Evolutionary conservation across 768 basidiomycete species (phyloP), one percentile per base, ranked within the genome.

Genomic region (Russula griseocarnosa): DNA sequence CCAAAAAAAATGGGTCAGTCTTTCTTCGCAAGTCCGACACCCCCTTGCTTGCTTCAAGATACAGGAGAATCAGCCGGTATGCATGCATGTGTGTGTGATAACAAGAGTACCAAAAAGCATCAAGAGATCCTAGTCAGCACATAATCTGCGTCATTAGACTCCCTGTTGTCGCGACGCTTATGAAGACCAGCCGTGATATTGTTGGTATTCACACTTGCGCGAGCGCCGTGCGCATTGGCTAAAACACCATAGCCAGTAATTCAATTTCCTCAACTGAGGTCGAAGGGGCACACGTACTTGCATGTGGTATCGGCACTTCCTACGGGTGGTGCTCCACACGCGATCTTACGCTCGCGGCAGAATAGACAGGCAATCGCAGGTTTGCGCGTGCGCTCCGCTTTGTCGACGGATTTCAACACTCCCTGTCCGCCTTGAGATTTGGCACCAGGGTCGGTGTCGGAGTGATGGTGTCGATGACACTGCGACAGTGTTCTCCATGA

Each of bases 261-360:
- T n/a, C 46, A 16, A 38, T 58, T 50, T 47, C 38, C 44, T 51
- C 44, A 26, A 55, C 58, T 24, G 53, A 22, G 24, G 50, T 60
- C 18, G 44, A 30, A 55, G 8, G 44, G 57, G 62, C 3, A 32
- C 30, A 67, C 68, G 34, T 50, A 69, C 68, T 69, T 69, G 68
- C 68, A 69, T 9, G 66, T 57, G 20, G 66, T 54, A 53, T 69
- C 62, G 11, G 66, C 58, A 56, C 62, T 64, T 50, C 66, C 68
- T 6, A 54, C 56, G 1, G 61, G 60, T 14, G 68, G 68, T 56
- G 66, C 62, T 20, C 66, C 75, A 63, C 78, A 79, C 1, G 76
- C 76, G 51, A 79, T 78, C 72, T 79, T 79, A 30, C 78, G 74
- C 61, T 77, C 76, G n/a, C 77, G 69, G 62, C 78, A 79, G 61